phyloP scores from a whole-genome alignment of 805 yeast genomes.

The Candida suzukii region DNA sequence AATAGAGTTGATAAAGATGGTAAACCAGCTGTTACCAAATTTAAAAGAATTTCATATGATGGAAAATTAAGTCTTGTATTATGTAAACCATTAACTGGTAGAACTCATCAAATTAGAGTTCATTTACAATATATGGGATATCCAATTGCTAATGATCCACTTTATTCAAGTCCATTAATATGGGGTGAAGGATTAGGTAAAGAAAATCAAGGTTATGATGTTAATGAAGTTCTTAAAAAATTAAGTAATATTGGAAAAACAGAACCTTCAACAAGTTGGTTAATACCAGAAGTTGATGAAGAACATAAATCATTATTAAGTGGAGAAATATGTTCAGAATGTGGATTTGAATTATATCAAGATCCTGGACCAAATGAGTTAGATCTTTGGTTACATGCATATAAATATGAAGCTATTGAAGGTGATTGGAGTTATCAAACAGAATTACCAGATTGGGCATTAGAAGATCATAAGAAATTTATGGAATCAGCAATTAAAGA shows the following conservation, averaged over 20 bases:
- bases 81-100: slow-evolving; percentile 84
- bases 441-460: slow-evolving; percentile 78
- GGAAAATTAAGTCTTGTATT: slow-evolving; percentile 60
- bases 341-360: slow-evolving; percentile 65
- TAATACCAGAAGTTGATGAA: slow-evolving; percentile 20
- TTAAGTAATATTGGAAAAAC: slow-evolving; percentile 69
- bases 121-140: slow-evolving; percentile 84
- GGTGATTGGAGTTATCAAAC: slow-evolving; percentile 68
- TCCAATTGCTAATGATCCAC: slow-evolving; percentile 91
- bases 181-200: slow-evolving; percentile 81
- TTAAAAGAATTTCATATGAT: slow-evolving; percentile 63
- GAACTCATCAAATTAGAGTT: slow-evolving; percentile 93
- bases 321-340: slow-evolving; percentile 55
- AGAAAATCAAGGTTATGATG: slow-evolving; percentile 41
- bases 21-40: slow-evolving; percentile 69
- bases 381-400: slow-evolving; percentile 88
- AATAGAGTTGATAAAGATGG: slow-evolving; percentile 54
- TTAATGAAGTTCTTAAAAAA: slow-evolving; percentile 34
- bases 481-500: slow-evolving; percentile 75
- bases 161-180: slow-evolving; percentile 67
- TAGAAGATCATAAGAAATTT: slow-evolving; percentile 44
- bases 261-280: slow-evolving; percentile 61
- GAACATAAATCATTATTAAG: slow-evolving; percentile 55
- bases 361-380: slow-evolving; percentile 89
- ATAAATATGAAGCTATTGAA: slow-evolving; percentile 54